A percentile compares a stretch with the other conserved stretches of the same genome.
These are phyloP conservation scores for Epichloe uncinata DNA, from an alignment of 2,329 filamentous ascomycete species.

Conservation along the genomic window DNA sequence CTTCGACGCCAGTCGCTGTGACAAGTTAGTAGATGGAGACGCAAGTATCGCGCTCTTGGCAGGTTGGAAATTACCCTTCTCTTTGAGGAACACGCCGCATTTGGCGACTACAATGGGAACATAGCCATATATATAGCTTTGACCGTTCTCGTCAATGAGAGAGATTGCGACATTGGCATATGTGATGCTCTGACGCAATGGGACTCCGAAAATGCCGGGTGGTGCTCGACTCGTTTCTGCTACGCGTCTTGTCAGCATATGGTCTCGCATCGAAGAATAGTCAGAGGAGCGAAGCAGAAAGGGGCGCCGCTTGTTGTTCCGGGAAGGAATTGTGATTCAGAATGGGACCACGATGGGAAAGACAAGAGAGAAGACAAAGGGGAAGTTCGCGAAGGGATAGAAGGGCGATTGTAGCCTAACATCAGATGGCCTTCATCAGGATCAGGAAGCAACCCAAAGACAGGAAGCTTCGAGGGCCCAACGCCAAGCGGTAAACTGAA, in stretches of 20 bases:
- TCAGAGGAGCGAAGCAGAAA: not conserved
- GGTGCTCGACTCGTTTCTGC: conserved; percentile 36
- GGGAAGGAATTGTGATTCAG: not conserved
- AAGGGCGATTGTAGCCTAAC: too few species aligned
- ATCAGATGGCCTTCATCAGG: too few species aligned
- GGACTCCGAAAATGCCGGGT: conserved; percentile 85
- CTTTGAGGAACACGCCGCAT: conserved; percentile 92
- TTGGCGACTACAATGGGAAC: conserved; percentile 98
- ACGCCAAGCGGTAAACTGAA: too few species aligned
- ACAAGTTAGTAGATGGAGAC: conserved; percentile 11
- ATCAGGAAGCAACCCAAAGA: too few species aligned
- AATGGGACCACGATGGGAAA: not conserved
- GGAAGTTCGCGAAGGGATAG: too few species aligned
- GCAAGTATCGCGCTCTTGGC: not conserved
- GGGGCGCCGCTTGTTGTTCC: not conserved
- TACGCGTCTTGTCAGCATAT: not conserved
- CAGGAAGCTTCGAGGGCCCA: not conserved
- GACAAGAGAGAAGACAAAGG: not conserved
- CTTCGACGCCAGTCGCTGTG: conserved; percentile 81
- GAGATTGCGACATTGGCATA: conserved; percentile 98
- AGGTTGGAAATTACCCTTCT: conserved; percentile 56
- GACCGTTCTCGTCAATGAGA: conserved; percentile 77
- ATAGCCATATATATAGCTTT: conserved; percentile 97
- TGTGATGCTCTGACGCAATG: conserved; percentile 83
- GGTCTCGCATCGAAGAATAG: not conserved